Percentiles rank a stretch among this genome's conserved stretches.
phyloP scores from a whole-genome alignment of 306 rosid genomes.

The Casuarina equisetifolia region DNA sequence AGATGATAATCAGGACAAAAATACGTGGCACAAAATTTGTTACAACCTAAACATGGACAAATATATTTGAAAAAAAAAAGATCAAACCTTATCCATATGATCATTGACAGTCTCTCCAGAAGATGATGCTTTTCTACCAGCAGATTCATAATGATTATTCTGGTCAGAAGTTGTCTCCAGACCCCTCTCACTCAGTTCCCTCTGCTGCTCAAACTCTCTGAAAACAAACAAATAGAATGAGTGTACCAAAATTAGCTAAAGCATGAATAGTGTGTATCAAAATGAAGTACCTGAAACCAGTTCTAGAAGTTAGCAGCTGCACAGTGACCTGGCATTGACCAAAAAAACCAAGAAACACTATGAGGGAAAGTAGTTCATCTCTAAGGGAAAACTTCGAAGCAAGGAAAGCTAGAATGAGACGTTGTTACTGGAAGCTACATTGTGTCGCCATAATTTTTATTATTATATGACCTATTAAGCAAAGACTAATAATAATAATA shows the following conservation, averaged over 20 bases:
- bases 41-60: neutral
- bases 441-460: constrained; percentile 4
- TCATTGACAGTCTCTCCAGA: constrained; percentile 61
- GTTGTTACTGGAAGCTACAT: constrained; percentile 23
- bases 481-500: constrained; percentile 4
- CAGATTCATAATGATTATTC: constrained; percentile 58
- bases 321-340: constrained; percentile 80
- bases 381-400: constrained; percentile 21
- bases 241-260: constrained; percentile 29
- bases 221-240: constrained; percentile 38
- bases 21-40: neutral
- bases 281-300: constrained; percentile 89
- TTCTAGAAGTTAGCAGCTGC: constrained; percentile 97
- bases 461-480: constrained; percentile 11
- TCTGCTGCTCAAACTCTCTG: constrained; percentile 99
- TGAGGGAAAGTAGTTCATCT: constrained; percentile 22
- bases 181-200: constrained; percentile 96
- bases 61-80: constrained; percentile 11
- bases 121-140: constrained; percentile 59
- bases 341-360: constrained; percentile 37
- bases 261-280: constrained; percentile 31
- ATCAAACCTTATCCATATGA: constrained; percentile 69
- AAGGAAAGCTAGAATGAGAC: constrained; percentile 17
- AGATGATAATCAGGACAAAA: neutral
- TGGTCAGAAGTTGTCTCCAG: constrained; percentile 77